Base-by-base conservation (phyloP, 768 basidiomycete genomes). In the Leucocoprinus sp. region DNA sequence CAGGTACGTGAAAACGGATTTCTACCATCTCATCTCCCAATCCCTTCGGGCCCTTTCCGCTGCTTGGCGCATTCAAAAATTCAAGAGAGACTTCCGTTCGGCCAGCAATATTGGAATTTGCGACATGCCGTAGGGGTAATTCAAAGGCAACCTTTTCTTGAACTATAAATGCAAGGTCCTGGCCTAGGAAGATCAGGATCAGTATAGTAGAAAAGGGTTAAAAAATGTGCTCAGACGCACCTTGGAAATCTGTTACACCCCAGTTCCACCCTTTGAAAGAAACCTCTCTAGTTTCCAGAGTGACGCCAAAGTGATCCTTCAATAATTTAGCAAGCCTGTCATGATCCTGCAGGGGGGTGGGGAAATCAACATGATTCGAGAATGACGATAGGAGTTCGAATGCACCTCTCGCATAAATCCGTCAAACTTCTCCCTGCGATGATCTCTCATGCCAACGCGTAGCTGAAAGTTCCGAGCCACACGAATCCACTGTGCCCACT, bases 51-150 rank as follows among this genome's bases (percentile, higher is more conserved):
- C 62, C 52, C 57, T 72, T 77, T 15, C 66, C 61, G 2, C 62
- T 57, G 2, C 65, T 55, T 0, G 75, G 68, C 17, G 74, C 66
- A 41, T 70, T 65, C 22, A 77, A 69, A 59, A 98, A 96, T 60
- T 99, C 96, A n/a, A 99, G 79, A 0, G 96, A 92, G n/a, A 99
- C 96, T 61, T 99, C 96, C 8, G 91, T 93, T 50, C 90, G 89
- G 17, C 91, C 92, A 9, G 92, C 91, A 55, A 98, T 97, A 66
- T 97, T 97, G 37, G 96, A 96, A 64, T 99, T 99, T 54, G 89
- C 86, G 37, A 98, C 92, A 51, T 82, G 68, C 26, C 73, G 67
- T 26, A 98, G 70, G 4, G 96, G 93, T 5, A 99, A 71, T 54
- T 93, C 91, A 58, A 99, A 98, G 0, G 88, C 74, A 1, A 83